Conservation (phyloP, 805 yeast species). For the Saccharomycopsis amapae region DNA sequence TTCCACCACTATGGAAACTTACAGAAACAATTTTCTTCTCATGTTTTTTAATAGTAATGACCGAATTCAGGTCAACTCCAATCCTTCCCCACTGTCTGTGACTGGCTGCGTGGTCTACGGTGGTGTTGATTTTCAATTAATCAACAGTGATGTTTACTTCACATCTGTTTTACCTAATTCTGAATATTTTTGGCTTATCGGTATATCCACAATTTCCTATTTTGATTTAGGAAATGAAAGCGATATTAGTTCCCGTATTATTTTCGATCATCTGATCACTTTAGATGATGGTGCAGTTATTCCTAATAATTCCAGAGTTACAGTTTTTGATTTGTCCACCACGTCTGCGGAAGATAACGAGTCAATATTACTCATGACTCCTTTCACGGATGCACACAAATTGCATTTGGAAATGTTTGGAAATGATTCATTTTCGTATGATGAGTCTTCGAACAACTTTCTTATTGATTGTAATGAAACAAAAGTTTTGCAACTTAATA, state of each 20-base stretch:
- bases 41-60: constrained; percentile 4
- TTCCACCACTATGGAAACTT: background rate
- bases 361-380: background rate
- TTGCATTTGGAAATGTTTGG: constrained; percentile 10
- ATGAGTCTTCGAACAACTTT: constrained; percentile 1
- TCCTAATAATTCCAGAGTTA: constrained; percentile 11
- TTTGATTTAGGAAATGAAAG: background rate
- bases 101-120: constrained; percentile 12
- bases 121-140: background rate
- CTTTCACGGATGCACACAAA: constrained; percentile 2
- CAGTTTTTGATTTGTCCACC: constrained; percentile 5
- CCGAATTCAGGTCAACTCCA: constrained; percentile 4
- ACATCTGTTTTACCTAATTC: constrained; percentile 10
- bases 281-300: constrained; percentile 13
- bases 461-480: constrained; percentile 1
- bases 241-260: background rate
- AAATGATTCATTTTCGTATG: background rate
- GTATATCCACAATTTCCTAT: constrained; percentile 1
- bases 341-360: background rate
- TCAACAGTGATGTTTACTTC: constrained; percentile 12
- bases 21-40: constrained; percentile 2
- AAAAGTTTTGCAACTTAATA: constrained; percentile 2
- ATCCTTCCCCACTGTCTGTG: background rate
- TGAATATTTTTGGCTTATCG: constrained; percentile 17
- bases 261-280: background rate